Conservation (phyloP, 164 flowering plant species). For the Berberis vulgaris region DNA sequence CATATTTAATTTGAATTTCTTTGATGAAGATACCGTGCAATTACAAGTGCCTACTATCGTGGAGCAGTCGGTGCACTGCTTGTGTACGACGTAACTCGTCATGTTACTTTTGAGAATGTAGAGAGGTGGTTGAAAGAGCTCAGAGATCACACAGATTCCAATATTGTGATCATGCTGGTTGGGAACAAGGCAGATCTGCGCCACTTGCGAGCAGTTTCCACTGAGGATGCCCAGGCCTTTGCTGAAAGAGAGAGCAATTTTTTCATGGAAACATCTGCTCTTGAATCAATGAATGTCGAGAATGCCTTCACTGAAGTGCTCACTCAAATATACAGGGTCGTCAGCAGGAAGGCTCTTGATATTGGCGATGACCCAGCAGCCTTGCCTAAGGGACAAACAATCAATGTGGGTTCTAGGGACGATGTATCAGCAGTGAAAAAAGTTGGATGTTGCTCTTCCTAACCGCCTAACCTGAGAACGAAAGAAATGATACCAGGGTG, state of each 20-base stretch:
- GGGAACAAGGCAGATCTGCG: conserved; percentile 70
- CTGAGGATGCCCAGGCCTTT: conserved; percentile 53
- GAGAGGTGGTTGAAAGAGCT: conserved; percentile 83
- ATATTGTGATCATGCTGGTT: conserved; percentile 66
- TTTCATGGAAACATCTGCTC: conserved; percentile 74
- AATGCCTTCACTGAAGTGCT: conserved; percentile 67
- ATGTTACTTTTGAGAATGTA: conserved; percentile 67
- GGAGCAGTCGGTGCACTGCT: conserved; percentile 74
- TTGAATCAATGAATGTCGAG: conserved; percentile 63
- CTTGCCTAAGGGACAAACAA: conserved; percentile 60
- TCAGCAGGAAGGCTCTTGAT: conserved; percentile 58
- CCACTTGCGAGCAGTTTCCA: conserved; percentile 58
- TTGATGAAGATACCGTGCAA: conserved; percentile 49
- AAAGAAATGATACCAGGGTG: neutral
- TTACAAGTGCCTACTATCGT: conserved; percentile 71
- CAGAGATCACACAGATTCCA: conserved; percentile 58
- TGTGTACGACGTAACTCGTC: conserved; percentile 64
- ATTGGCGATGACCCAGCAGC: conserved; percentile 51
- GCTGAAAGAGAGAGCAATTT: conserved; percentile 51
- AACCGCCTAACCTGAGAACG: conserved; percentile 4
- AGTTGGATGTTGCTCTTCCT: conserved; percentile 56
- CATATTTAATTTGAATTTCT: neutral
- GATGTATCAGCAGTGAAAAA: conserved; percentile 66
- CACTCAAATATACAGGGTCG: conserved; percentile 52
- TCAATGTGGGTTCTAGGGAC: conserved; percentile 44